Evolutionary conservation across 257 asterid species (phyloP).

Genomic region (Nicotiana undulata): DNA sequence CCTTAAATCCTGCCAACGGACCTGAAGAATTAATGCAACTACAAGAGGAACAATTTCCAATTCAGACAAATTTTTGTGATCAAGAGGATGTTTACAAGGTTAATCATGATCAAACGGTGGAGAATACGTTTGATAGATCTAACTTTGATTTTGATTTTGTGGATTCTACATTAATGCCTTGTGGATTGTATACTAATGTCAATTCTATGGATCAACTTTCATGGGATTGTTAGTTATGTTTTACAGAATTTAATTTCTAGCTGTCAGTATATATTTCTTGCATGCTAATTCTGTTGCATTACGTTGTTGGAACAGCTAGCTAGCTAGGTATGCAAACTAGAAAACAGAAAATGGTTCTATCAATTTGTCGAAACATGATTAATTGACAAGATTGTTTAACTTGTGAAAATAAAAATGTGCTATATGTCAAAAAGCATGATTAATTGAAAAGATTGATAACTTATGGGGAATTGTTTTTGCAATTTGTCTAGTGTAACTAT

Average conservation of each 20-base stretch:
- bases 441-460: too few relatives aligned
- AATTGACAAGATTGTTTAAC: too few relatives aligned
- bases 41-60: slow-evolving; percentile 2
- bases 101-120: slow-evolving; percentile 9
- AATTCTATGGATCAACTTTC: slow-evolving; percentile 52
- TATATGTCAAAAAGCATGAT: background rate
- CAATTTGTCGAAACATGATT: background rate
- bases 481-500: too few relatives aligned
- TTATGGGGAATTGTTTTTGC: too few relatives aligned
- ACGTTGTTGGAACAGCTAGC: background rate
- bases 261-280: background rate
- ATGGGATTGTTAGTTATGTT: slow-evolving; percentile 42
- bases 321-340: background rate
- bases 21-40: slow-evolving; percentile 9
- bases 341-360: background rate
- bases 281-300: background rate
- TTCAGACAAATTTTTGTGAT: slow-evolving; percentile 9
- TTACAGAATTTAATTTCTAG: background rate
- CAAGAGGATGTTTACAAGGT: slow-evolving; percentile 14
- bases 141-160: slow-evolving; percentile 51
- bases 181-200: slow-evolving; percentile 30
- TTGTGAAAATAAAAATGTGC: too few relatives aligned
- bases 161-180: slow-evolving; percentile 40
- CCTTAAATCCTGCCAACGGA: slow-evolving; percentile 5
- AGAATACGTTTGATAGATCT: slow-evolving; percentile 25